Percentiles rank a stretch among this genome's conserved stretches.
phyloP scores from a whole-genome alignment of 352 stramenopile genomes.

The Globisporangium nagaii region DNA sequence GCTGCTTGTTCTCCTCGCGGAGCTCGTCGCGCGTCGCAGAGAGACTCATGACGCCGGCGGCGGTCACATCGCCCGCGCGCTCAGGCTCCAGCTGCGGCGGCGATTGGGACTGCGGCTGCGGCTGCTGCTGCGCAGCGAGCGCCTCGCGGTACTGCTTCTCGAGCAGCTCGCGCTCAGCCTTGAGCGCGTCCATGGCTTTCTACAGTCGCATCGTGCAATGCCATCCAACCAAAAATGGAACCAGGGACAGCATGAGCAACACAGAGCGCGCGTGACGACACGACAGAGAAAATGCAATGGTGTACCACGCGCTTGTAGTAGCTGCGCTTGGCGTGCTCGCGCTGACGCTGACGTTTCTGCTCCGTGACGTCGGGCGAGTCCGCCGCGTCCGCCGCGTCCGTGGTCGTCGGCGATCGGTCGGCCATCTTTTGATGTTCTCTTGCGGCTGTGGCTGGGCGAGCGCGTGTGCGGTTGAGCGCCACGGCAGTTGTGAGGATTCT shows the following conservation, averaged over 20 bases:
- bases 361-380: not conserved
- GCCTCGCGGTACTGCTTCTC: constrained; percentile 37
- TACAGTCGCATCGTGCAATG: constrained; percentile 18
- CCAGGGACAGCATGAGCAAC: too few species aligned
- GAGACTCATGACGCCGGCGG: constrained; percentile 14
- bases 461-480: too few species aligned
- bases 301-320: constrained; percentile 77
- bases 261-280: not conserved
- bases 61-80: too few species aligned
- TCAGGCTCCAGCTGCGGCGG: too few species aligned
- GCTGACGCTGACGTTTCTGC: constrained; percentile 9
- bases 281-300: not conserved
- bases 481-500: too few species aligned
- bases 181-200: constrained; percentile 52
- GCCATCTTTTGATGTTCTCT: too few species aligned
- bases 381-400: constrained; percentile 16
- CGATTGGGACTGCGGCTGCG: not conserved
- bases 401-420: too few species aligned
- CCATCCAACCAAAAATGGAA: too few species aligned
- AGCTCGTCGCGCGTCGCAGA: constrained; percentile 25
- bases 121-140: constrained; percentile 15
- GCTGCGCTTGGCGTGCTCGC: constrained; percentile 57
- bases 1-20: constrained; percentile 40
- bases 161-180: constrained; percentile 27
- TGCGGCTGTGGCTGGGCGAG: too few species aligned